Conservation (phyloP, 1,284 basidiomycete species). For the Pascua sp. region DNA sequence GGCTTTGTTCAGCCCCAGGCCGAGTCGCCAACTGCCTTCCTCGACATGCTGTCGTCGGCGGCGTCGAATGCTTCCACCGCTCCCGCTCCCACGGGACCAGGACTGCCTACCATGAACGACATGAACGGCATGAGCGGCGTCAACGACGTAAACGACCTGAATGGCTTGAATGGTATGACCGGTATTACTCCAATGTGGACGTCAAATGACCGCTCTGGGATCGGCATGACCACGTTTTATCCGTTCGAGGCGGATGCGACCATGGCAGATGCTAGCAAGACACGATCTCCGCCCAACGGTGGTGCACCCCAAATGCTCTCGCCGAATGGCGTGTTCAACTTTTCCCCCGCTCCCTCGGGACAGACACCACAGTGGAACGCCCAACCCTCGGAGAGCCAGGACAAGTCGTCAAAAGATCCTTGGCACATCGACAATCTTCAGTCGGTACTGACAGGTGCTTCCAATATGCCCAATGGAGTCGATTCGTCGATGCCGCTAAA, state of each 20-base stretch:
- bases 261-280: too few species aligned
- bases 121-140: not conserved
- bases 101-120: not conserved
- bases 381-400: too few species aligned
- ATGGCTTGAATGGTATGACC: not conserved
- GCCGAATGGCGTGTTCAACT: constrained; percentile 40
- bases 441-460: too few species aligned
- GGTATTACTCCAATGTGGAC: constrained; percentile 7
- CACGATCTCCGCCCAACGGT: too few species aligned
- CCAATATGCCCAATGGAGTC: too few species aligned
- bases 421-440: too few species aligned
- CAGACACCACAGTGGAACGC: not conserved
- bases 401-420: too few species aligned
- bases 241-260: too few species aligned
- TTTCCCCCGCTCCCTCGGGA: constrained; percentile 24
- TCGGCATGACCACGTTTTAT: not conserved
- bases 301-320: constrained; percentile 25
- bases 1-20: not conserved
- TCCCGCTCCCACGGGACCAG: not conserved
- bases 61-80: constrained; percentile 16
- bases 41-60: constrained; percentile 42
- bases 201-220: constrained; percentile 13
- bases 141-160: too few species aligned
- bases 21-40: constrained; percentile 39
- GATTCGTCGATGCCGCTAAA: too few species aligned